A percentile compares a stretch with the other conserved stretches of the same genome.
Conservation (phyloP, 2,329 filamentous ascomycete genomes). For the Ceratocystis destructans region DNA sequence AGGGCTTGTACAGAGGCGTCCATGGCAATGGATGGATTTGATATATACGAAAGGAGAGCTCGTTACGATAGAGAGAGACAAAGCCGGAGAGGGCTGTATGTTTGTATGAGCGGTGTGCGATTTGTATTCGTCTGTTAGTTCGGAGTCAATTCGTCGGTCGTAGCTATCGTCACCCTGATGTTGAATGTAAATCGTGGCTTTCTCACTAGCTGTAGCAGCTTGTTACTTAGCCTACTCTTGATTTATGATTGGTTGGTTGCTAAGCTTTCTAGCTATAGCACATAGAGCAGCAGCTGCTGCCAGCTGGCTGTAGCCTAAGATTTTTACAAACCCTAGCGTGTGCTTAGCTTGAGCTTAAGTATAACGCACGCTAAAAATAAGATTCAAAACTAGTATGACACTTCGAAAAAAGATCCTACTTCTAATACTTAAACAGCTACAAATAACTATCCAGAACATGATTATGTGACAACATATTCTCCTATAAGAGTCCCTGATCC, state of each 20-base stretch:
- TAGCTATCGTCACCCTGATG: not conserved
- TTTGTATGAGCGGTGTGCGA: slow-evolving; percentile 5
- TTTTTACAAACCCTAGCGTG: too few species aligned
- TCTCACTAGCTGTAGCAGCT: not conserved
- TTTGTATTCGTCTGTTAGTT: not conserved
- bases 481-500: too few species aligned
- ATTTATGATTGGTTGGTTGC: not conserved
- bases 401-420: too few species aligned
- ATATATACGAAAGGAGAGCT: not conserved
- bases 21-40: slow-evolving; percentile 32
- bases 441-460: too few species aligned
- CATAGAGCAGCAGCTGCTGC: not conserved
- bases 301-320: not conserved
- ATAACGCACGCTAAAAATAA: too few species aligned
- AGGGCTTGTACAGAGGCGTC: slow-evolving; percentile 73
- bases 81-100: not conserved
- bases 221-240: not conserved
- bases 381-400: too few species aligned
- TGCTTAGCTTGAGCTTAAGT: too few species aligned
- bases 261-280: not conserved
- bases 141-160: not conserved
- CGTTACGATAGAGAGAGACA: not conserved
- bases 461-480: too few species aligned
- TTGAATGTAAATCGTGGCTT: not conserved
- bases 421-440: too few species aligned